A percentile compares a stretch with the other conserved stretches of the same genome.
Conservation (phyloP, 2,329 filamentous ascomycete genomes). For the Daldinia eschscholtzii region DNA sequence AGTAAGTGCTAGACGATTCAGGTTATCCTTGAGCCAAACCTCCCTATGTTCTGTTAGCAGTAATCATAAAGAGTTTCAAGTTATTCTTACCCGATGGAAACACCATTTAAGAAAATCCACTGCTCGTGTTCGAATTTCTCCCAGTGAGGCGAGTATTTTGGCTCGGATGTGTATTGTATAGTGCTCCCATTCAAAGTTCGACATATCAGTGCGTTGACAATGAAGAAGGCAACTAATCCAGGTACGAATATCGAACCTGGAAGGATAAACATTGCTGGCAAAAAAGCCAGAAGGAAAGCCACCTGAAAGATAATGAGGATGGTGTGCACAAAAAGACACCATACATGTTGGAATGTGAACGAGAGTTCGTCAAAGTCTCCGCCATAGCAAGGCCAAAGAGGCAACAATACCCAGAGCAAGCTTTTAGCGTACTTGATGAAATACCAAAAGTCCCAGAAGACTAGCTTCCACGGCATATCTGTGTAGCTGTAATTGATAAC, state of each 20-base stretch:
- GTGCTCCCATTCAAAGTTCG: constrained; percentile 5
- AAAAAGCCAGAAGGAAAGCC: neutral
- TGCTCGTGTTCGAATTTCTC: neutral
- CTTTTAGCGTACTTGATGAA: neutral
- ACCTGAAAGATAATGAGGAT: neutral
- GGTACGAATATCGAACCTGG: constrained; percentile 5
- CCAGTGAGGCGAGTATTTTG: neutral
- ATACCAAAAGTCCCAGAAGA: constrained; percentile 5
- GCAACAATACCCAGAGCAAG: constrained; percentile 1
- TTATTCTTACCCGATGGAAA: neutral
- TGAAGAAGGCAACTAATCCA: neutral
- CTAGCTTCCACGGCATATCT: constrained; percentile 9
- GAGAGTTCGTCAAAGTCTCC: constrained; percentile 3
- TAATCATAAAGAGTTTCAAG: too few relatives aligned
- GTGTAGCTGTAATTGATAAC: constrained; percentile 11
- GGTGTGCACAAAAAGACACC: constrained; percentile 3
- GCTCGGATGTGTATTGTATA: constrained; percentile 7
- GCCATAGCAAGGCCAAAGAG: constrained; percentile 4
- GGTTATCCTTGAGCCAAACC: constrained; percentile 1
- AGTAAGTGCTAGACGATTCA: constrained; percentile 10
- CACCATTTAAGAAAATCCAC: constrained; percentile 11
- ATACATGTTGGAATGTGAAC: constrained; percentile 8
- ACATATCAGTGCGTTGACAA: neutral
- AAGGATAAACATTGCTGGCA: constrained; percentile 4
- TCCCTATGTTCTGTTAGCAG: neutral